Evolutionary conservation across 176 grass and related monocot genomes (phyloP), one percentile per base, ranked within the genome.

Genomic region (Eragrostis nindensis): DNA sequence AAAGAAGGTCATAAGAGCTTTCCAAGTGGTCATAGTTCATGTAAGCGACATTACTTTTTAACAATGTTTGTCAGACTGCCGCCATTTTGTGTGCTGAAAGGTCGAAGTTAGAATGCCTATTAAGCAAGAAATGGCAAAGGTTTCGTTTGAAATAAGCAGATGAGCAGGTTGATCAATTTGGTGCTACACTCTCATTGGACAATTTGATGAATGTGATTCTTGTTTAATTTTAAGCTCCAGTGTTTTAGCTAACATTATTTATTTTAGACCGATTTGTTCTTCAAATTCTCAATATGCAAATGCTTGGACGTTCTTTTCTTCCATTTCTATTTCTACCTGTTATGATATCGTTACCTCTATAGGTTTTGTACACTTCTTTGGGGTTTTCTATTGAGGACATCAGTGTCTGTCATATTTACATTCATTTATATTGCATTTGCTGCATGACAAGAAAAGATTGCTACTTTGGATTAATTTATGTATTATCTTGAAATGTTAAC

Each of bases 1-100:
- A 94, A 85, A 86, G 92, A 94, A 89, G 92, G 92, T 43, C 89
- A 92, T 60, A 94, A 94, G 73, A 94, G 92, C 84, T 94, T 94
- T 73, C 92, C 92, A 54, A 92, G 89, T 61, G 92, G 92, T 47
- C 92, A 94, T 84, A 75, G 72, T 79, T 94, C 92, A 82, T 94
- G 92, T 94, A 81, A 61, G 92, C 83, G 70, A 70, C 62, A 69
- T 72, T 45, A 59, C 21, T 80, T n/a, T 68, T 50, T 59, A 22
- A 27, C 17, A 70, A 44, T 0, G 49, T 21, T 57, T 68, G 25
- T 2, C 3, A 32, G 16, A 63, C 12, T 14, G 8, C 40, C 6
- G 49, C 22, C 4, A 46, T 76, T 46, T 46, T 62, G 1, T 12
- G 57, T 24, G 24, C 24, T 27, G 2, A 11, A 61, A 8, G 26